Base-by-base conservation (phyloP, 2,329 filamentous ascomycete genomes). In the Xylaria polymorpha region DNA sequence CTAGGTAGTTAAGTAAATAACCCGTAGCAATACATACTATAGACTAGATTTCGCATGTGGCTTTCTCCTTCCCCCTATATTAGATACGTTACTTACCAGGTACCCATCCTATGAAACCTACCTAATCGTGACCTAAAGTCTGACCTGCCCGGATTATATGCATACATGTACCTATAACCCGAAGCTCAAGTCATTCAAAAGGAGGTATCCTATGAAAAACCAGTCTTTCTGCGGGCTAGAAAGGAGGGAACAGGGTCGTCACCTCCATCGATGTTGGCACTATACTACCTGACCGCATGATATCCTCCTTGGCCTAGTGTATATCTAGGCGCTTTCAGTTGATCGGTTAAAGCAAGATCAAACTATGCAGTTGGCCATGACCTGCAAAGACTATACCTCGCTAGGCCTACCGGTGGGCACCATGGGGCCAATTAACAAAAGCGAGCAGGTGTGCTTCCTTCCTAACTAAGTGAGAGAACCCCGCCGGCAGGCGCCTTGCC, bases 391-490 rank as follows among this genome's bases (percentile, higher is more conserved):
- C 61, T 46, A 51, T 20, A 22, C 43, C 50, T n/a, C 12, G 39
- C 20, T 44, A 51, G 44, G 22, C 25, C 29, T 43, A 1, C 32
- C n/a, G 32, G 53, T 58, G 44, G 61, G 29, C 43, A 25, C 41
- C 32, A 60, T 29, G 15, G 37, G 32, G 7, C 66, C 66, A 68
- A 68, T 68, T 9, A 65, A 44, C 37, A 56, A 25, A 22, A 39
- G 9, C 8, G 22, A 32, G 29, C 18, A 48, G 22, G 29, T 37
- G 22, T 43, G 39, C 25, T 63, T 62, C 62, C 53, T 66, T 66
- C 67, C 58, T 35, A 62, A 66, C 39, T 41, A n/a, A 62, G 61
- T 35, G 58, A 43, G 43, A 53, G 43, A 18, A 3, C 7, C 51
- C 58, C 53, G 51, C 58, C 37, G 57, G 41, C 41, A 56, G 39